Percentiles rank a stretch among this genome's conserved stretches.
These are phyloP conservation scores for Oemleria cerasiformis DNA, from an alignment of 306 rosid genomes.

Conservation along the genomic window DNA sequence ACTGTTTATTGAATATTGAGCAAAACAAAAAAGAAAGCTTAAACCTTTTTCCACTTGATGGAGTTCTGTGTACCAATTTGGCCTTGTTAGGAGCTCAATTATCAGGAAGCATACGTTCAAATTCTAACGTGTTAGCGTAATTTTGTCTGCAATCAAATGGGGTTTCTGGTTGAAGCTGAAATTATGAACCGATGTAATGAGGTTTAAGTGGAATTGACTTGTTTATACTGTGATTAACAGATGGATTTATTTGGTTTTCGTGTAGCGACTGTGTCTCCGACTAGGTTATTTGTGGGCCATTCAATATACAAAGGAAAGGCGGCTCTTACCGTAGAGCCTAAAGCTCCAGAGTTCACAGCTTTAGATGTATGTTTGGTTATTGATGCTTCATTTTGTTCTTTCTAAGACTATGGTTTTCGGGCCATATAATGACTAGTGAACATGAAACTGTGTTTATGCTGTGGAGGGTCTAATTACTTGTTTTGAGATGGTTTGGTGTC, in stretches of 20 bases:
- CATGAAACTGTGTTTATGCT: background rate
- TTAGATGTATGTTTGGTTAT: slow-evolving; percentile 59
- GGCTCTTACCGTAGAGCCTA: slow-evolving; percentile 78
- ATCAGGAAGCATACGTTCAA: background rate
- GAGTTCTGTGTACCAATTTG: background rate
- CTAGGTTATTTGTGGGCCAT: slow-evolving; percentile 82
- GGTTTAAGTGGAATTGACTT: slow-evolving; percentile 13
- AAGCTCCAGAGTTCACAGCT: slow-evolving; percentile 70
- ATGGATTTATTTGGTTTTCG: slow-evolving; percentile 27
- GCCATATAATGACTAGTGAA: background rate
- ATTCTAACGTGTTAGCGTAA: background rate
- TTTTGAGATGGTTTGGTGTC: slow-evolving; percentile 27
- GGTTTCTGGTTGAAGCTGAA: slow-evolving; percentile 10
- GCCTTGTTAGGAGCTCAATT: slow-evolving; percentile 1
- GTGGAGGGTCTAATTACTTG: slow-evolving; percentile 7
- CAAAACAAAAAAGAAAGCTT: background rate
- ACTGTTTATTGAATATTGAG: slow-evolving; percentile 1
- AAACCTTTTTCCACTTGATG: background rate
- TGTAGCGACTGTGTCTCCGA: slow-evolving; percentile 50
- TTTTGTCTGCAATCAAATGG: slow-evolving; percentile 2
- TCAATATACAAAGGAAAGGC: slow-evolving; percentile 98
- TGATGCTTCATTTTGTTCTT: slow-evolving; percentile 5
- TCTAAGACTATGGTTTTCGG: background rate
- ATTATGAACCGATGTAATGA: background rate
- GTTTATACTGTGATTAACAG: slow-evolving; percentile 18